phyloP scores from a whole-genome alignment of 306 rosid species.

The Lablab purpureus region DNA sequence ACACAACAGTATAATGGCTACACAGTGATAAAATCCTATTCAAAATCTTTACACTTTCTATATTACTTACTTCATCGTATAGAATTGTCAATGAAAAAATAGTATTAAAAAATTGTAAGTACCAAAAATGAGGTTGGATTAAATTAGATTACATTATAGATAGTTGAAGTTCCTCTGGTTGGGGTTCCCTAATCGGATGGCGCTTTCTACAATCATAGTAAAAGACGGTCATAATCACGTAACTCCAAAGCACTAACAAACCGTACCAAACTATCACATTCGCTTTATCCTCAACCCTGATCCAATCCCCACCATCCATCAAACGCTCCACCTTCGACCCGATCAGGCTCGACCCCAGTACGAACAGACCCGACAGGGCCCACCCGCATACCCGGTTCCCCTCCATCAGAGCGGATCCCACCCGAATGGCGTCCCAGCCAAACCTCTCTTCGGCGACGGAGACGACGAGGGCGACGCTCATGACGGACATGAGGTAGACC shows the following conservation, averaged over 20 bases:
- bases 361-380: conserved; percentile 60
- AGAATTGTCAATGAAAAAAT: too few relatives aligned
- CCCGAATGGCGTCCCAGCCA: conserved; percentile 71
- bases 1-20: neutral
- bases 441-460: conserved; percentile 74
- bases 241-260: conserved; percentile 60
- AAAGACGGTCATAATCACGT: conserved; percentile 63
- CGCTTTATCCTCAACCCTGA: conserved; percentile 47
- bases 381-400: conserved; percentile 64
- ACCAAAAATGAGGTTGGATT: neutral
- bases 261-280: conserved; percentile 63
- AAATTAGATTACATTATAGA: neutral
- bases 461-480: conserved; percentile 63
- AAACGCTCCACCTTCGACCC: conserved; percentile 47
- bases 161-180: conserved; percentile 3
- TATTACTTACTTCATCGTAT: neutral
- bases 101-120: neutral
- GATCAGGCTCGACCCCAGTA: conserved; percentile 50
- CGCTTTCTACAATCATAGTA: conserved; percentile 72
- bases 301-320: conserved; percentile 57
- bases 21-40: neutral
- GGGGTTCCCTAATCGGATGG: conserved; percentile 42
- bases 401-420: conserved; percentile 61
- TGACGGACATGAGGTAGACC: conserved; percentile 67
- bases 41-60: neutral